phyloP scores from a whole-genome alignment of 2,329 filamentous ascomycete species.

The Sarocladiaceae sp. region DNA sequence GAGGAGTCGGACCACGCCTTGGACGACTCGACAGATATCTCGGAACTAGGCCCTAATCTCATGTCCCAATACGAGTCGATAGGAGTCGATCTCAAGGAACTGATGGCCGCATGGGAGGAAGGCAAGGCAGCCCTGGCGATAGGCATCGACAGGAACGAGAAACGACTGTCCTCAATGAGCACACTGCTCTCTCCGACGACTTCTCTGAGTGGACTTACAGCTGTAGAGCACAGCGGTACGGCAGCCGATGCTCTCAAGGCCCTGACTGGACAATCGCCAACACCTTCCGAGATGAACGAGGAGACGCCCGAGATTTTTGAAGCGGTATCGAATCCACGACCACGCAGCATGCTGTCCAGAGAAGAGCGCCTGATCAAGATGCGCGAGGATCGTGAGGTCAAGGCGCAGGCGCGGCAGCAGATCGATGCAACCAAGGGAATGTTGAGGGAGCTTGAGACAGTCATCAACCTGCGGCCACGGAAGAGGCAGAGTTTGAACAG shows the following conservation, averaged over 20 bases:
- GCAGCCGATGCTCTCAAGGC: conserved; percentile 62
- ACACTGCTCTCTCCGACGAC: conserved; percentile 51
- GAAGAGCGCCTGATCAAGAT: conserved; percentile 86
- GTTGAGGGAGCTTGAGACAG: conserved; percentile 85
- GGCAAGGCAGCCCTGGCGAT: conserved; percentile 77
- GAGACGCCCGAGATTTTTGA: conserved; percentile 75
- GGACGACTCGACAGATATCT: conserved; percentile 65
- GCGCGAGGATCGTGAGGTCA: conserved; percentile 75
- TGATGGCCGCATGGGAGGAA: conserved; percentile 80
- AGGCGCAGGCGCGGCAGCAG: conserved; percentile 65
- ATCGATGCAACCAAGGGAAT: conserved; percentile 80
- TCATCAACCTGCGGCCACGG: conserved; percentile 57
- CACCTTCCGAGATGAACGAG: conserved; percentile 45
- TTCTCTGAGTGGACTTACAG: conserved; percentile 62
- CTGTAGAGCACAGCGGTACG: conserved; percentile 46
- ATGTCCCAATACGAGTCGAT: conserved; percentile 94
- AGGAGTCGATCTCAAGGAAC: conserved; percentile 72
- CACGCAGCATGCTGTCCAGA: conserved; percentile 65
- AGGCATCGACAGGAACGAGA: conserved; percentile 76
- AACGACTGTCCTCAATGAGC: conserved; percentile 58
- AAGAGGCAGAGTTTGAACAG: conserved; percentile 27
- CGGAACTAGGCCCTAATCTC: conserved; percentile 70
- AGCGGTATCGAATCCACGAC: conserved; percentile 69
- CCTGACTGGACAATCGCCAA: conserved; percentile 64
- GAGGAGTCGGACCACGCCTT: conserved; percentile 81